Percentiles rank a stretch among this genome's conserved stretches.
phyloP scores from a whole-genome alignment of 371 early-diverging fungal genomes.

The Phascolomyces articulosus region DNA sequence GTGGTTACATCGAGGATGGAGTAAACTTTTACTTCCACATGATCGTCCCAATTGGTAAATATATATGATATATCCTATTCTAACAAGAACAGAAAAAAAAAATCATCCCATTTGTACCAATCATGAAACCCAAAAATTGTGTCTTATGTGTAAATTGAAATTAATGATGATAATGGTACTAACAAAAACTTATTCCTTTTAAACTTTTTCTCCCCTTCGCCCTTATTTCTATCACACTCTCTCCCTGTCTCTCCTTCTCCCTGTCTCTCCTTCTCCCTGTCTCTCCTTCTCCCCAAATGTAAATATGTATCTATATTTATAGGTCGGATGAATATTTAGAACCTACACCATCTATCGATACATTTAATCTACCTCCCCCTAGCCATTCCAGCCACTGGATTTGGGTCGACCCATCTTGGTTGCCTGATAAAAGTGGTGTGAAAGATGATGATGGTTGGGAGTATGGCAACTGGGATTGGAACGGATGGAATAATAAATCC shows the following conservation, averaged over 20 bases:
- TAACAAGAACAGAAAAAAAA: too few relatives aligned
- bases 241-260: too few relatives aligned
- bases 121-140: too few relatives aligned
- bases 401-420: conserved; percentile 21
- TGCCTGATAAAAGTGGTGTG: conserved; percentile 6
- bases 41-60: conserved; percentile 35
- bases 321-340: conserved; percentile 36
- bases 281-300: too few relatives aligned
- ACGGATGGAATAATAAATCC: conserved; percentile 8
- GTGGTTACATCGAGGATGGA: conserved; percentile 35
- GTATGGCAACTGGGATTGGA: conserved; percentile 20
- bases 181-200: too few relatives aligned
- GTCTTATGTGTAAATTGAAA: too few relatives aligned
- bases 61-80: too few relatives aligned
- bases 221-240: too few relatives aligned
- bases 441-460: conserved; percentile 21
- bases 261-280: too few relatives aligned
- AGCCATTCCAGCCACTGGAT: conserved; percentile 8
- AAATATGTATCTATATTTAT: background rate
- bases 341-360: conserved; percentile 19
- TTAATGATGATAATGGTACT: too few relatives aligned
- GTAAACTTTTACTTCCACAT: conserved; percentile 21
- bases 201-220: background rate
- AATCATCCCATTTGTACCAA: too few relatives aligned
- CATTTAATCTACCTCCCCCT: conserved; percentile 29